Evolutionary conservation across 176 grass and related monocot species (phyloP), one percentile per base, ranked within the genome.

Genomic region (Leersia perrieri): DNA sequence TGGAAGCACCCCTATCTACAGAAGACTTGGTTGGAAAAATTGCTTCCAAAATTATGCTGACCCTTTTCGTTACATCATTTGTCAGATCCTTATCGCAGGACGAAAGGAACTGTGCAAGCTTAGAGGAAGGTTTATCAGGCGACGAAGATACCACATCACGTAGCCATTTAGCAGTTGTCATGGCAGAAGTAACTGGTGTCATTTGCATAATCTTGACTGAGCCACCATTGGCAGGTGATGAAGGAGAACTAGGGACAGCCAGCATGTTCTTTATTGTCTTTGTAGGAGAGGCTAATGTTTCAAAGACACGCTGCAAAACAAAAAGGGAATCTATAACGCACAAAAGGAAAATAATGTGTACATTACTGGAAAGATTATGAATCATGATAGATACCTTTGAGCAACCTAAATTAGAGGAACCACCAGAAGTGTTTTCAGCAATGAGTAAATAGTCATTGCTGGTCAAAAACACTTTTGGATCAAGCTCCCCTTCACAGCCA

Each of bases 91-190:
- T 88, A 25, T 90, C 71, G 38, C 90, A 90, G 83, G 87, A 90
- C 71, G 82, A 92, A 82, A 98, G 79, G 40, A 94, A 93, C 41
- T 86, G 66, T 45, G 89, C 81, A 34, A 98, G 92, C 35, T 88
- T 87, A 83, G 86, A 39, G 69, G 95, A 93, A 53, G 92, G 92
- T 47, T 92, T 83, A n/a, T 92, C 73, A 29, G 88, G 84, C 70
- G 93, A 89, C 45, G 82, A 88, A 84, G 88, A 98, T 79, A 98
- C 93, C 64, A 98, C 84, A 27, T 94, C 92, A 35, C 88, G 88
- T 78, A 98, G 88, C 92, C 95, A 98, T 83, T 94, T 98, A 78
- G 95, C 90, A 60, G 95, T 91, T 81, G 90, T 93, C 95, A 98
- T 98, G 26, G 95, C 95, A 51, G 92, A 89, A 66, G 87, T 95